phyloP scores from a whole-genome alignment of 2,329 filamentous ascomycete species.

The Chrysoporthe austroafricana region DNA sequence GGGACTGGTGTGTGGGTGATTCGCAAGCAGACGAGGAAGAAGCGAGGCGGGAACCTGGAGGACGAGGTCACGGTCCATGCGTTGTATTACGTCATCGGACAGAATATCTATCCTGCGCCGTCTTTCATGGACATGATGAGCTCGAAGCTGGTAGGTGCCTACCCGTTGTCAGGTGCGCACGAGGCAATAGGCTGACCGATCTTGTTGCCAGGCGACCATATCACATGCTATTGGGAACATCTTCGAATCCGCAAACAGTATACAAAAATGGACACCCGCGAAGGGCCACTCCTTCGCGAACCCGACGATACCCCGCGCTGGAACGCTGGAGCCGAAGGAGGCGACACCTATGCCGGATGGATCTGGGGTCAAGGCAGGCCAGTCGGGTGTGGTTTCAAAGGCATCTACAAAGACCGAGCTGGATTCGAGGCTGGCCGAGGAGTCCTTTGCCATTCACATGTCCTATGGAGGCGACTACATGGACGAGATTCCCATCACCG shows the following conservation, averaged over 20 bases:
- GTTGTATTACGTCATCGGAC: slow-evolving; percentile 67
- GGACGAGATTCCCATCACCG: slow-evolving; percentile 70
- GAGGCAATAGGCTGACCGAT: slow-evolving; percentile 14
- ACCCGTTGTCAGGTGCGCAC: neutral
- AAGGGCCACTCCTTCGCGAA: slow-evolving; percentile 56
- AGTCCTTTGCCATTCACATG: slow-evolving; percentile 61
- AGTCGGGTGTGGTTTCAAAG: slow-evolving; percentile 34
- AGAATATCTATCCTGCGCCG: slow-evolving; percentile 70
- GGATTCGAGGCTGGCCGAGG: slow-evolving; percentile 55
- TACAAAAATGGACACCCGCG: slow-evolving; percentile 59
- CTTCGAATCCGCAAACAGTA: slow-evolving; percentile 53
- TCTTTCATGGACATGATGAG: slow-evolving; percentile 62
- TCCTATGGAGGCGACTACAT: slow-evolving; percentile 67
- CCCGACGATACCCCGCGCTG: slow-evolving; percentile 37
- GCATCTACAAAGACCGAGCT: slow-evolving; percentile 46
- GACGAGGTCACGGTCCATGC: slow-evolving; percentile 64
- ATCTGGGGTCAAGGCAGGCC: slow-evolving; percentile 33
- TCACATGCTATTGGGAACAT: slow-evolving; percentile 58
- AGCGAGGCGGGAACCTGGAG: slow-evolving; percentile 53
- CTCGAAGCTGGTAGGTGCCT: slow-evolving; percentile 56
- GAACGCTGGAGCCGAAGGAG: slow-evolving; percentile 48
- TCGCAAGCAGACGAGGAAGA: slow-evolving; percentile 67
- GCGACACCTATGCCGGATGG: slow-evolving; percentile 53
- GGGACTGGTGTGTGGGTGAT: slow-evolving; percentile 72
- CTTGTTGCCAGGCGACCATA: slow-evolving; percentile 51